Conservation (phyloP, 2,329 filamentous ascomycete species). For the Colletotrichum horii region DNA sequence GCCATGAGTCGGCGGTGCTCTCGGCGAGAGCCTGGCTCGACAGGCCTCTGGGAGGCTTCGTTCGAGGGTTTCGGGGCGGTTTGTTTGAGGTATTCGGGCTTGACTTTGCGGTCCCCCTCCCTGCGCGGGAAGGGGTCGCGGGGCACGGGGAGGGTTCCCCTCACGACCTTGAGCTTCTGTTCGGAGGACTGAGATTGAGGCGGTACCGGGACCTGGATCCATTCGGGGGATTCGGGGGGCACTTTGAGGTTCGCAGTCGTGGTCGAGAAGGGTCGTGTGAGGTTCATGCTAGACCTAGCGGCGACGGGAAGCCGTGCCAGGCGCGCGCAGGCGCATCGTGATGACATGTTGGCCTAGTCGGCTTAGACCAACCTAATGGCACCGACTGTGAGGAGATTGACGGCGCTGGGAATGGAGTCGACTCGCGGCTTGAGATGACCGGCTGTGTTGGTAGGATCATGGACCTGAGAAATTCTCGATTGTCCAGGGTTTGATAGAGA, state of each 20-base stretch:
- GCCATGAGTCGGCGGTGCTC: slow-evolving; percentile 79
- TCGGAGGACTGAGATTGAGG: slow-evolving; percentile 78
- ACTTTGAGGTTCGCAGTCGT: slow-evolving; percentile 28
- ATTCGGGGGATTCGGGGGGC: slow-evolving; percentile 86
- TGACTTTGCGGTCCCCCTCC: slow-evolving; percentile 65
- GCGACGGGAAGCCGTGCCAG: slow-evolving; percentile 14
- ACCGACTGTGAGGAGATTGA: neutral
- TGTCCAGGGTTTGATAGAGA: neutral
- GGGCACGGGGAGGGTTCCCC: slow-evolving; percentile 84
- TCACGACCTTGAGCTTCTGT: slow-evolving; percentile 53
- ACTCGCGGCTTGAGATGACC: slow-evolving; percentile 3
- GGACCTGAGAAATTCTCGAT: slow-evolving; percentile 24
- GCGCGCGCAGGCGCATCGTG: slow-evolving; percentile 19
- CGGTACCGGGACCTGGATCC: slow-evolving; percentile 80
- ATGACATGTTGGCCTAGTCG: slow-evolving; percentile 13
- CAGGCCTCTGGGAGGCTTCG: slow-evolving; percentile 36
- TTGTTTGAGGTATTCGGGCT: slow-evolving; percentile 62
- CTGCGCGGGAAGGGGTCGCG: slow-evolving; percentile 75
- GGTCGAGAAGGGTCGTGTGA: slow-evolving; percentile 35
- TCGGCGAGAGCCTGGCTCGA: slow-evolving; percentile 37
- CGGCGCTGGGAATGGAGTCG: neutral
- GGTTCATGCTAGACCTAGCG: slow-evolving; percentile 6
- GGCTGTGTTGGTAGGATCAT: slow-evolving; percentile 1
- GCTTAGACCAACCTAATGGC: slow-evolving; percentile 2
- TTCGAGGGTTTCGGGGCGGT: slow-evolving; percentile 62